Evolutionary conservation across 176 grass and related monocot genomes (phyloP).

Genomic region (Bromus sterilis): DNA sequence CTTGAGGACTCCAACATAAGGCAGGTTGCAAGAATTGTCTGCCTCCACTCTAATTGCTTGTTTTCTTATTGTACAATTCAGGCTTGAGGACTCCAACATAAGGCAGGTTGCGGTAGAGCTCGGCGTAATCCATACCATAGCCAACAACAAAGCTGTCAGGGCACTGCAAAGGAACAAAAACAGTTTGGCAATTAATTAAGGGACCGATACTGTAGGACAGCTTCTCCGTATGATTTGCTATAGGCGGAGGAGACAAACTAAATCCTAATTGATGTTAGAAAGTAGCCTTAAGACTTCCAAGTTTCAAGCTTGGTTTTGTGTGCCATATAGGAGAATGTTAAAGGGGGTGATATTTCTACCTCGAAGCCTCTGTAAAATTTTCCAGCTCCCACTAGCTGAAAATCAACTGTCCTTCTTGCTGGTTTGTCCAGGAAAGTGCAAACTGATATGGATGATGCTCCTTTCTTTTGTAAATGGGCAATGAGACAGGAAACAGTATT

Average conservation of each 20-base stretch:
- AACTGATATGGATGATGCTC: slow-evolving; percentile 68
- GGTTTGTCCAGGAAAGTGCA: slow-evolving; percentile 93
- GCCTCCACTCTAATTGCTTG: slow-evolving; percentile 17
- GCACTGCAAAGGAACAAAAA: slow-evolving; percentile 54
- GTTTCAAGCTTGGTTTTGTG: background rate
- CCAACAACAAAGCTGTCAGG: slow-evolving; percentile 90
- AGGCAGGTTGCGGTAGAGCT: slow-evolving; percentile 87
- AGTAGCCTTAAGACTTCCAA: background rate
- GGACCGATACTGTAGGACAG: background rate
- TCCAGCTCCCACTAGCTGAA: slow-evolving; percentile 65
- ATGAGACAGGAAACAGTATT: slow-evolving; percentile 75
- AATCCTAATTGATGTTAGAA: background rate
- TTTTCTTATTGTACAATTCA: slow-evolving; percentile 52
- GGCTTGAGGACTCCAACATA: slow-evolving; percentile 78
- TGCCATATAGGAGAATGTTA: background rate
- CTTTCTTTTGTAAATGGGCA: slow-evolving; percentile 72
- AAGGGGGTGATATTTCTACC: slow-evolving; percentile 27
- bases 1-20: slow-evolving; percentile 78
- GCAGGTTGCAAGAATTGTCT: slow-evolving; percentile 48
- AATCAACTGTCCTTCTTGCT: slow-evolving; percentile 58
- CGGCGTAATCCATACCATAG: slow-evolving; percentile 89
- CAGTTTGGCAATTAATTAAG: background rate
- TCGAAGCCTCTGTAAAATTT: slow-evolving; percentile 92
- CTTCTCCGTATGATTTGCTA: background rate
- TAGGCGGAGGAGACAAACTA: background rate